Percentiles rank a stretch among this genome's conserved stretches.
Evolutionary conservation across 2,329 filamentous ascomycete genomes (phyloP).

Genomic region (Coniochaeta sp.): DNA sequence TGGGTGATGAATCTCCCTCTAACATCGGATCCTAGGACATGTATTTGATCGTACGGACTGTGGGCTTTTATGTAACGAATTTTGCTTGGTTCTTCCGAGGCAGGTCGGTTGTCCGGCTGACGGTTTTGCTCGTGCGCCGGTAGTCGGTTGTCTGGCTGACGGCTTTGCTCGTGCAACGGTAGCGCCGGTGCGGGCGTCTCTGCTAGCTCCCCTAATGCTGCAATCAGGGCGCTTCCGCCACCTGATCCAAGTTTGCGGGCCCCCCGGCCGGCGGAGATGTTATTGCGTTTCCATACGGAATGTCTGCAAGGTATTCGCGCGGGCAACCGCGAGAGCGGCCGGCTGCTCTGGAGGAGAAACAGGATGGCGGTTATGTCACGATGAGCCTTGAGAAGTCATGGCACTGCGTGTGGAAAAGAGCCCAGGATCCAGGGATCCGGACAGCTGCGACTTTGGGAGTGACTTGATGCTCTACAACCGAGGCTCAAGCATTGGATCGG

Average conservation of each 20-base stretch:
- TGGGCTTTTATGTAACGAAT: not conserved
- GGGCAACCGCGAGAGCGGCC: slow-evolving; percentile 34
- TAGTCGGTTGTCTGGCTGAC: too few species aligned
- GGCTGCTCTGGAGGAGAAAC: slow-evolving; percentile 29
- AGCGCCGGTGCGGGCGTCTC: not conserved
- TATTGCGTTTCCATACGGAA: slow-evolving; percentile 30
- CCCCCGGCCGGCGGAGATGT: slow-evolving; percentile 31
- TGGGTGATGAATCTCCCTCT: slow-evolving; percentile 22
- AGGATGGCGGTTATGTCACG: slow-evolving; percentile 29
- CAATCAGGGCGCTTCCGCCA: slow-evolving; percentile 5
- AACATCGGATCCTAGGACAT: slow-evolving; percentile 19
- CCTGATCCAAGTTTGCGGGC: slow-evolving; percentile 20
- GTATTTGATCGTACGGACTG: slow-evolving; percentile 13
- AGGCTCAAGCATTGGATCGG: slow-evolving; percentile 1
- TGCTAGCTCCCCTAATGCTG: not conserved
- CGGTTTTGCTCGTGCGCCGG: not conserved
- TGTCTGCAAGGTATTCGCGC: slow-evolving; percentile 31
- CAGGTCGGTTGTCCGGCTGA: not conserved
- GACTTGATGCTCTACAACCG: slow-evolving; percentile 5
- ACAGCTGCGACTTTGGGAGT: not conserved
- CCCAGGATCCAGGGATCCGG: not conserved
- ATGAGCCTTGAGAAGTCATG: slow-evolving; percentile 15
- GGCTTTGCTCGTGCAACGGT: not conserved
- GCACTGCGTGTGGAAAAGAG: slow-evolving; percentile 11
- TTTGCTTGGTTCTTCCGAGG: not conserved